A percentile compares a stretch with the other conserved stretches of the same genome.
phyloP scores from a whole-genome alignment of 2,329 filamentous ascomycete species.

The Lecanicillium sp. region DNA sequence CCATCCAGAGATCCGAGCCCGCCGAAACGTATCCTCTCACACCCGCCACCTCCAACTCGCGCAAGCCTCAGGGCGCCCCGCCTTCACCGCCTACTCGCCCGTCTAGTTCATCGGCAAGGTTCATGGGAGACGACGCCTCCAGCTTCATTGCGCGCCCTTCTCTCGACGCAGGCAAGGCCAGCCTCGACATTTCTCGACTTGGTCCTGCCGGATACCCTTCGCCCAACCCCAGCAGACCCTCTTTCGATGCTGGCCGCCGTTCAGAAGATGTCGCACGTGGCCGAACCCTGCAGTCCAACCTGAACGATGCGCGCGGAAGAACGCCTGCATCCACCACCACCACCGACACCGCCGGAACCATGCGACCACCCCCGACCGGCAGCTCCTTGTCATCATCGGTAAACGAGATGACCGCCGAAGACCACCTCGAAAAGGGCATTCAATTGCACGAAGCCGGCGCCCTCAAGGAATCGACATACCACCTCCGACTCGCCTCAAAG shows the following conservation, averaged over 20 bases:
- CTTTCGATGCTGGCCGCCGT: slow-evolving; percentile 36
- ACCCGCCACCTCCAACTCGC: slow-evolving; percentile 41
- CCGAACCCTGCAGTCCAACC: slow-evolving; percentile 32
- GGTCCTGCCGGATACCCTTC: slow-evolving; percentile 37
- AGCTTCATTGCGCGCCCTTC: slow-evolving; percentile 38
- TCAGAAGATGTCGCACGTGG: slow-evolving; percentile 46
- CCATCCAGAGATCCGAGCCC: slow-evolving; percentile 61
- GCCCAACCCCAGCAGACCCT: slow-evolving; percentile 39
- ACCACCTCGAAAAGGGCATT: slow-evolving; percentile 87
- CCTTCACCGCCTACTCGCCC: slow-evolving; percentile 57
- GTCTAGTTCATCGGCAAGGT: slow-evolving; percentile 46
- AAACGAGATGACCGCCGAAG: slow-evolving; percentile 71
- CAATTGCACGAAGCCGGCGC: slow-evolving; percentile 82
- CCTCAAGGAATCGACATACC: slow-evolving; percentile 91
- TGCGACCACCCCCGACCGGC: slow-evolving; percentile 35
- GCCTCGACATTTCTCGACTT: slow-evolving; percentile 37
- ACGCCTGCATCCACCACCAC: slow-evolving; percentile 44
- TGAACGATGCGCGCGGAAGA: slow-evolving; percentile 36
- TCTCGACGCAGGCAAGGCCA: slow-evolving; percentile 44
- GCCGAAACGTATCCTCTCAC: slow-evolving; percentile 43
- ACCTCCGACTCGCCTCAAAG: slow-evolving; percentile 81
- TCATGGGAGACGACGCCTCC: slow-evolving; percentile 32
- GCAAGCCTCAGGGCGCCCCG: slow-evolving; percentile 42
- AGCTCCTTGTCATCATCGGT: slow-evolving; percentile 47
- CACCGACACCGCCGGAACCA: slow-evolving; percentile 50